These are phyloP conservation scores for Phyllachora maydis DNA, from an alignment of 2,329 filamentous ascomycete species.

Conservation along the genomic window DNA sequence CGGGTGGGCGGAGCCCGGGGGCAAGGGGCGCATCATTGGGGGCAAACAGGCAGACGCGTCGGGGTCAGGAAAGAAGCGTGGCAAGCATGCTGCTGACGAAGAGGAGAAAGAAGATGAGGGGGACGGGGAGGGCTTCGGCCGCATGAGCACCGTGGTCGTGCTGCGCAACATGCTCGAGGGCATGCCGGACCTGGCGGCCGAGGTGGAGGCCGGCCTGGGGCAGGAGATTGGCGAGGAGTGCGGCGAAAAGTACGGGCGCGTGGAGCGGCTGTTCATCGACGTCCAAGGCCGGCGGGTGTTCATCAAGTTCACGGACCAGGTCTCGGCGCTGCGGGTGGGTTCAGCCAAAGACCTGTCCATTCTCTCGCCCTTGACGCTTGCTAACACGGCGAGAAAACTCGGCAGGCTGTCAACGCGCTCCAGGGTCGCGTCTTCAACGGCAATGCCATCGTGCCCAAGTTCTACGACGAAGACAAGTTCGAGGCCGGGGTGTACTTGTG, in stretches of 20 bases:
- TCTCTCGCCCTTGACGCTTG: constrained; percentile 2
- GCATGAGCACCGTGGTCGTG: constrained; percentile 67
- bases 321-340: constrained; percentile 68
- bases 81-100: too few species aligned
- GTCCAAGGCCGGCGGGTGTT: constrained; percentile 51
- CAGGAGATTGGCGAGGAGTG: constrained; percentile 96
- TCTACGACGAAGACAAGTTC: constrained; percentile 69
- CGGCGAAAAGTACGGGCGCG: constrained; percentile 67
- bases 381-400: constrained; percentile 4
- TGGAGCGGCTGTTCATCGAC: constrained; percentile 63
- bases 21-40: constrained; percentile 63
- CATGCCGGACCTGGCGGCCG: constrained; percentile 54
- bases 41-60: constrained; percentile 29
- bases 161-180: constrained; percentile 71
- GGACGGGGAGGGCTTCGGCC: constrained; percentile 27
- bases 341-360: too few species aligned
- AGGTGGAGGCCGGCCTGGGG: constrained; percentile 55
- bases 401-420: constrained; percentile 69
- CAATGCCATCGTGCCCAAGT: constrained; percentile 62
- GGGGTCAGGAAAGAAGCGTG: too few species aligned
- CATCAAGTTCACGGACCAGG: constrained; percentile 73
- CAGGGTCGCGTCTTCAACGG: constrained; percentile 78
- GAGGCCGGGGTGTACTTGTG: constrained; percentile 45
- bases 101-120: constrained; percentile 3
- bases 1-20: constrained; percentile 49